Percentiles rank a stretch among this genome's conserved stretches.
phyloP scores from a whole-genome alignment of 1,284 basidiomycete species.

The Spongiforma sp. region DNA sequence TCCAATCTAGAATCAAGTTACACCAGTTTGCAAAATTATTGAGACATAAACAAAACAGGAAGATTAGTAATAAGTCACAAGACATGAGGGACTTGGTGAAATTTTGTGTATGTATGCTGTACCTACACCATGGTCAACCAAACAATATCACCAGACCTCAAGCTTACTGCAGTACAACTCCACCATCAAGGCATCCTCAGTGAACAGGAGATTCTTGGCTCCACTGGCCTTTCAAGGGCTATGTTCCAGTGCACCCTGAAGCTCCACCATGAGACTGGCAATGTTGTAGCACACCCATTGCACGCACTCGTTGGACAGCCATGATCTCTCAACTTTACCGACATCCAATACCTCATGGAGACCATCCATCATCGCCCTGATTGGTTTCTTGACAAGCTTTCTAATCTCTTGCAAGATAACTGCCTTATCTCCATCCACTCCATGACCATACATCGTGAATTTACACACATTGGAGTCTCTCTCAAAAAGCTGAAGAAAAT shows the following conservation, averaged over 20 bases:
- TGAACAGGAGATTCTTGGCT: not conserved
- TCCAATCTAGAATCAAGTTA: too few relatives aligned
- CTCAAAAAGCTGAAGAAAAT: not conserved
- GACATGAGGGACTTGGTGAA: not conserved
- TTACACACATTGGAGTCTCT: not conserved
- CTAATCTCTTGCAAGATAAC: not conserved
- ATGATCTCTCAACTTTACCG: not conserved
- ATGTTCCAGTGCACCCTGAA: not conserved
- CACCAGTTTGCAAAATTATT: too few relatives aligned
- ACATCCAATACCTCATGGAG: not conserved
- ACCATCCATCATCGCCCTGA: not conserved
- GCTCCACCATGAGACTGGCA: not conserved
- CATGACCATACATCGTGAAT: not conserved
- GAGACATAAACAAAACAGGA: too few relatives aligned
- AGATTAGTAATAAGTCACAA: too few relatives aligned
- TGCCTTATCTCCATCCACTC: not conserved
- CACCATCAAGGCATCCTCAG: not conserved
- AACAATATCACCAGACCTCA: not conserved
- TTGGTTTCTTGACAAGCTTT: not conserved
- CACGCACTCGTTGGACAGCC: not conserved
- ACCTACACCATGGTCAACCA: not conserved
- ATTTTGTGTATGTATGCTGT: not conserved
- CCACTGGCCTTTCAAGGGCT: not conserved
- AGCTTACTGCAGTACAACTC: not conserved
- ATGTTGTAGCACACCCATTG: not conserved